Evolutionary conservation across 169 alveolate genomes (phyloP).

Genomic region (Besnoitia besnoiti): DNA sequence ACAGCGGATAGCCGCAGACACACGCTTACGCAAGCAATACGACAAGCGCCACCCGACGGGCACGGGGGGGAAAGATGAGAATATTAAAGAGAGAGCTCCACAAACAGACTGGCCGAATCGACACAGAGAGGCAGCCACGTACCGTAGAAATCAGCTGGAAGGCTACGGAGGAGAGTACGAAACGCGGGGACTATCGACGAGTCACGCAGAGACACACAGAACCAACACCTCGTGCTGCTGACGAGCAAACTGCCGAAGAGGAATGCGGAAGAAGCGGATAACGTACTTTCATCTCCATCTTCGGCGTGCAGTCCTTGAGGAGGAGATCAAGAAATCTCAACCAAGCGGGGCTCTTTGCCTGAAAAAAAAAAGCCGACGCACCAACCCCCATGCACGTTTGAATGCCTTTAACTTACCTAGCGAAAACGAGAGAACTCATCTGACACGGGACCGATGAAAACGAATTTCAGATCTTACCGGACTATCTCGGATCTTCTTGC

Average conservation of each 20-base stretch:
- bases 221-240: too few species aligned
- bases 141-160: too few species aligned
- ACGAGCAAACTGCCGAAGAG: not conserved
- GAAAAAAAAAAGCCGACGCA: not conserved
- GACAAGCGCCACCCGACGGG: too few species aligned
- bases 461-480: not conserved
- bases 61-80: not conserved
- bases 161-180: not conserved
- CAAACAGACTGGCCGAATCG: not conserved
- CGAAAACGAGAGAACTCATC: too few species aligned
- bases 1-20: not conserved
- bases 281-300: slow-evolving; percentile 49
- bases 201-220: not conserved
- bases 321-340: slow-evolving; percentile 46
- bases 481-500: slow-evolving; percentile 70
- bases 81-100: not conserved
- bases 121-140: too few species aligned
- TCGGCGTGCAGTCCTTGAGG: slow-evolving; percentile 43
- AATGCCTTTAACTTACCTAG: not conserved
- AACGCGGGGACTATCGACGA: not conserved
- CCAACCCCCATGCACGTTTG: not conserved
- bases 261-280: not conserved
- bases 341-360: slow-evolving; percentile 64
- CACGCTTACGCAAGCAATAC: not conserved
- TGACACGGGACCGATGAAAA: too few species aligned